Percentiles rank a stretch among this genome's conserved stretches.
These are phyloP conservation scores for Paraleonurus japonicus DNA, from an alignment of 257 asterid species.

Conservation along the genomic window DNA sequence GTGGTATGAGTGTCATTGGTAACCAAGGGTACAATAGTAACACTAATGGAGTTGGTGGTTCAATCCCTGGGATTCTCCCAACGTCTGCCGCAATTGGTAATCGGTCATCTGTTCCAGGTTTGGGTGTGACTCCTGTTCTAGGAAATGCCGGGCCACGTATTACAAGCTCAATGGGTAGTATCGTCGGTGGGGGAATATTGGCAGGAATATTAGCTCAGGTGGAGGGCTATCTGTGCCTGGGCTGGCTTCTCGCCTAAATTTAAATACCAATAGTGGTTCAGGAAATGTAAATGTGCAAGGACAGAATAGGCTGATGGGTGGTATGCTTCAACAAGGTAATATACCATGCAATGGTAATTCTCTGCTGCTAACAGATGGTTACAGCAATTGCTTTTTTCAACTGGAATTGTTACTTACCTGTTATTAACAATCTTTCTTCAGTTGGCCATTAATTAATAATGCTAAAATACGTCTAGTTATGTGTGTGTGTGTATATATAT, in stretches of 20 bases:
- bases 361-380: conserved; percentile 11
- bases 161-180: conserved; percentile 77
- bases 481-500: not conserved
- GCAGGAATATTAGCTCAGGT: conserved; percentile 87
- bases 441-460: conserved; percentile 10
- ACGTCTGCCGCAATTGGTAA: conserved; percentile 84
- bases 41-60: conserved; percentile 82
- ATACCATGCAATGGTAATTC: conserved; percentile 10
- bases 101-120: conserved; percentile 72
- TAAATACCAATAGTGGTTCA: conserved; percentile 63
- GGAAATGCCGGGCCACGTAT: conserved; percentile 85
- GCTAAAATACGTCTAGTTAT: not conserved
- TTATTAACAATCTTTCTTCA: not conserved
- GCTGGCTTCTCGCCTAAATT: conserved; percentile 75
- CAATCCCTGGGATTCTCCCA: conserved; percentile 89
- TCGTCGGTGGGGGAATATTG: conserved; percentile 85
- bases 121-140: conserved; percentile 72
- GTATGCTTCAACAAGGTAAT: conserved; percentile 92
- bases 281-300: conserved; percentile 87
- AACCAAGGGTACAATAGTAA: conserved; percentile 75
- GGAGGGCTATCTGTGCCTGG: conserved; percentile 94
- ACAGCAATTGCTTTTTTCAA: conserved; percentile 10
- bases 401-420: not conserved
- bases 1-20: conserved; percentile 81
- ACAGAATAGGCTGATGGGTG: conserved; percentile 77